Evolutionary conservation across 2,329 filamentous ascomycete species (phyloP), one percentile per base, ranked within the genome.

Genomic region (Zalaria obscura): DNA sequence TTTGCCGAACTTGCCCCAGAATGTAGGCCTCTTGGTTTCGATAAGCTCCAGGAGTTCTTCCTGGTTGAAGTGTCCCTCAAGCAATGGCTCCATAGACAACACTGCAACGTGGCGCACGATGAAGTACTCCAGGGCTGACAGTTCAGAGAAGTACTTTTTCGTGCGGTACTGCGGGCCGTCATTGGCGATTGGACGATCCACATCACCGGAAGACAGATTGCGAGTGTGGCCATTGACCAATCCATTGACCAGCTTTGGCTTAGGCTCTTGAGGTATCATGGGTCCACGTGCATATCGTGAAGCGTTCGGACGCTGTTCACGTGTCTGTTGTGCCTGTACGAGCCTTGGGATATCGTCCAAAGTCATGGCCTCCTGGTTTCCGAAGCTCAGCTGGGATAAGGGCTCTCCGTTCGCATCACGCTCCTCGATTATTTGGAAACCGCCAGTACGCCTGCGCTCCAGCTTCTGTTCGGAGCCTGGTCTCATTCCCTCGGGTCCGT

Each of bases 1-100:
- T 58, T 95, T 94, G 47, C 88, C 89, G 48, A 98, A 88, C 53
- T 95, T 95, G 60, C 89, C 91, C 91, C 91, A 98, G 63, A 98
- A 94, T 0, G 85, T 96, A 25, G 85, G 78, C 47, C 94, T 93
- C 55, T 85, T 80, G 2, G 85, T 86, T 61, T 98, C 91, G 47
- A 98, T 96, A 39, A 98, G 76, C 46, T 84, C 78, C 9, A 96
- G 73, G 2, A 98, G 70, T 56, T 98, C 91, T 50, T 96, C 91
- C 44, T 96, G 73, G n/a, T 81, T 83, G 61, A 96, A 96, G 52
- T 93, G 79, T 3, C 79, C 78, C 52, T 93, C 87, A 4, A 98
- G 71, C 60, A 96, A 71, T 5, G 91, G 87, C 50, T 94, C 86
- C 79, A 98, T 93, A 1, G 85, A 89, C 45, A 98, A 69, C 4